phyloP scores from a whole-genome alignment of 176 grass and related monocot genomes.

The Rhipidocladum racemiflorum region DNA sequence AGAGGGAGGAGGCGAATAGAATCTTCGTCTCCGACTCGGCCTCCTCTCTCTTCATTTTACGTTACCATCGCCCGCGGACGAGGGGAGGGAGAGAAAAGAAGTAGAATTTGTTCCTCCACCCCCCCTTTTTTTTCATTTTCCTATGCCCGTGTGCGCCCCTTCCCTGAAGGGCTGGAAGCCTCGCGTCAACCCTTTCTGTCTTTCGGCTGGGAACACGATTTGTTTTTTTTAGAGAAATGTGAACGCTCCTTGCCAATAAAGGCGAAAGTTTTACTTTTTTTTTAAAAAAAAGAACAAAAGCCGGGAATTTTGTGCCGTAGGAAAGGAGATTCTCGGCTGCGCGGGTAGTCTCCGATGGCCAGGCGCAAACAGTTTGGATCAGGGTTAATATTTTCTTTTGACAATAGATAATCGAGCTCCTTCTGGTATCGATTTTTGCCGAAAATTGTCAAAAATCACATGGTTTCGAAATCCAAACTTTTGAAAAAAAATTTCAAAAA shows the following conservation, averaged over 20 bases:
- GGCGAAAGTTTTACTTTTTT: not conserved
- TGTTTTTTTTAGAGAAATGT: not conserved
- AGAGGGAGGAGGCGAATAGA: conserved; percentile 39
- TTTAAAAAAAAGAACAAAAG: too few relatives aligned
- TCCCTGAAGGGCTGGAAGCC: not conserved
- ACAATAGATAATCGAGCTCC: too few relatives aligned
- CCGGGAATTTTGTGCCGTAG: not conserved
- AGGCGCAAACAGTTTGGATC: too few relatives aligned
- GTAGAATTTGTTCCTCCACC: not conserved
- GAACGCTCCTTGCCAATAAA: not conserved
- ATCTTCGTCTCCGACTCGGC: conserved; percentile 45
- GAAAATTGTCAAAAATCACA: too few relatives aligned
- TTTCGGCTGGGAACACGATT: not conserved
- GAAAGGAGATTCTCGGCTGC: not conserved
- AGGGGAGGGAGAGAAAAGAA: not conserved
- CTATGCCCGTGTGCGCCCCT: not conserved
- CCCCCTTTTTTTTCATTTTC: not conserved
- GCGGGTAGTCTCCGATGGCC: too few relatives aligned
- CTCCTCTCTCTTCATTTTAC: conserved; percentile 23
- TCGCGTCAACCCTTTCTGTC: not conserved
- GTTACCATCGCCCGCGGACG: not conserved
- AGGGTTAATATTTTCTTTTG: too few relatives aligned
- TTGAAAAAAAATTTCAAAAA: too few relatives aligned
- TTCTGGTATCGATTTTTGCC: too few relatives aligned
- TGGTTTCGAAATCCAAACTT: too few relatives aligned